Evolutionary conservation across 345 rosid genomes (phyloP).

Genomic region (Theobroma cacao): DNA sequence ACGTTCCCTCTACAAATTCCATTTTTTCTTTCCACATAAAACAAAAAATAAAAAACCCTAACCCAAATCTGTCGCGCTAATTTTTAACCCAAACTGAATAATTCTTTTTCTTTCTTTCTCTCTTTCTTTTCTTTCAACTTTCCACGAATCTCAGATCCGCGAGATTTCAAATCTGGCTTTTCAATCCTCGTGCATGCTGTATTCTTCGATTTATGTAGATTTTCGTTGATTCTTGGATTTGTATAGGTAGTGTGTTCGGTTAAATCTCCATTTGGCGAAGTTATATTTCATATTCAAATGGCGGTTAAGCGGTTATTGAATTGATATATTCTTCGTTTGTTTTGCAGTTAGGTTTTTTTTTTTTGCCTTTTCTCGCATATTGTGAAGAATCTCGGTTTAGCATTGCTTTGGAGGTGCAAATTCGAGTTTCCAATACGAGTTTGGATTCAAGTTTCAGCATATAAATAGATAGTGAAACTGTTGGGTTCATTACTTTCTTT

Average conservation of each 20-base stretch:
- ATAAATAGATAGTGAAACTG: constrained; percentile 11
- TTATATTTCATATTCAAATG: constrained; percentile 8
- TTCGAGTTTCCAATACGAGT: constrained; percentile 8
- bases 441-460: neutral
- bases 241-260: constrained; percentile 9
- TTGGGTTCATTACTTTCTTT: constrained; percentile 15
- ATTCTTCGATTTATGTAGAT: neutral
- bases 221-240: constrained; percentile 14
- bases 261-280: constrained; percentile 4
- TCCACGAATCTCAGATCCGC: constrained; percentile 37
- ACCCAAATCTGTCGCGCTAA: constrained; percentile 29
- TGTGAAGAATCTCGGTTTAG: neutral
- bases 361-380: neutral
- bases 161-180: constrained; percentile 25
- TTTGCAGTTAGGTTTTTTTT: neutral
- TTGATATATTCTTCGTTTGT: constrained; percentile 15
- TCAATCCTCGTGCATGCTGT: constrained; percentile 1
- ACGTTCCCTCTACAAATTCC: neutral
- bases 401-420: neutral
- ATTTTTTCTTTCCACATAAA: no score
- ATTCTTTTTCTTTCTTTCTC: neutral
- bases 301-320: constrained; percentile 25
- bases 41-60: constrained; percentile 41
- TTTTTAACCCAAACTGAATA: neutral
- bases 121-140: neutral